phyloP scores from a whole-genome alignment of 163 green algal species.

The Volvox carteri region DNA sequence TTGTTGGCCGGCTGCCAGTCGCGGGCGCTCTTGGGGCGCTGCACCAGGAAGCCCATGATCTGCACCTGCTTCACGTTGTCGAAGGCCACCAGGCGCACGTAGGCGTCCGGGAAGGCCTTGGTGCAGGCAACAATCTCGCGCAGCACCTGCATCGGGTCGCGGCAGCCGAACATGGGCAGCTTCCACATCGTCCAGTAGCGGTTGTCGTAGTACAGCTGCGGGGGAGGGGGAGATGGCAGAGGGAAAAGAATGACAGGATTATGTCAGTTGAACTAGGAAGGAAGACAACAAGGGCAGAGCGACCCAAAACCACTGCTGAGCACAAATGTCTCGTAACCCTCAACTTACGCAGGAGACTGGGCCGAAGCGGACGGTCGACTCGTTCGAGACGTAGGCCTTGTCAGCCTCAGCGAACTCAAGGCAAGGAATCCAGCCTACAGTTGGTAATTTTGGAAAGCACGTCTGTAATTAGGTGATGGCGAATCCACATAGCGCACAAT shows the following conservation, averaged over 20 bases:
- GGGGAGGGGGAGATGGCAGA: neutral
- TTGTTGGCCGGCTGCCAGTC: slow-evolving; percentile 67
- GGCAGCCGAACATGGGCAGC: slow-evolving; percentile 99
- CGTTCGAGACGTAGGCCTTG: slow-evolving; percentile 82
- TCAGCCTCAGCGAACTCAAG: slow-evolving; percentile 94
- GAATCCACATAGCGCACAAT: no score
- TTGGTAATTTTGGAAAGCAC: no score
- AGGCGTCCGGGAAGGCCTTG: slow-evolving; percentile 81
- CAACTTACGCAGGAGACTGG: slow-evolving; percentile 47
- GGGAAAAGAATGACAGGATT: neutral
- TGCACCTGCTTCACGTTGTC: slow-evolving; percentile 83
- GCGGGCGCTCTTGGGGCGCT: slow-evolving; percentile 72
- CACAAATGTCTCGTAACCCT: no score
- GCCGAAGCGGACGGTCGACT: slow-evolving; percentile 72
- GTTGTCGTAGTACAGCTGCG: slow-evolving; percentile 94
- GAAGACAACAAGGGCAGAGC: no score
- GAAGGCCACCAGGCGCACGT: slow-evolving; percentile 87
- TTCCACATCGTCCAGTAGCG: slow-evolving; percentile 98
- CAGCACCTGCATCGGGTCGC: slow-evolving; percentile 87
- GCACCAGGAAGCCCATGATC: slow-evolving; percentile 85
- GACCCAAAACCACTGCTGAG: no score
- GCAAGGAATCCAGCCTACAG: slow-evolving; percentile 77
- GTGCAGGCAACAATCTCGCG: slow-evolving; percentile 65
- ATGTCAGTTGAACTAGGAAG: no score
- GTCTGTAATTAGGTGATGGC: no score